A percentile compares a stretch with the other conserved stretches of the same genome.
Conservation (phyloP, 805 yeast genomes). For the Tetrapisispora fleetii region DNA sequence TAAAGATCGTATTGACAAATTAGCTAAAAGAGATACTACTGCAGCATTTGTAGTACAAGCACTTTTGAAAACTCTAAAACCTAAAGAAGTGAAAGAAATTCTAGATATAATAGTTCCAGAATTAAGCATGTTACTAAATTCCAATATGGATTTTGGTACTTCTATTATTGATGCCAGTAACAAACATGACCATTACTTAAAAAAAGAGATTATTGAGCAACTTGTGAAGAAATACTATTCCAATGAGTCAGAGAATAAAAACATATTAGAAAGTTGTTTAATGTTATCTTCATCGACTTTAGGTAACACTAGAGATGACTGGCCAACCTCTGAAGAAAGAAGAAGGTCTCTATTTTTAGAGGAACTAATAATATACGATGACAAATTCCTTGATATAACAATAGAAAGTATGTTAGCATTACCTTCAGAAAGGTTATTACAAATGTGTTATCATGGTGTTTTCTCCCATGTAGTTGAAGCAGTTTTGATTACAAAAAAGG, state of each 20-base stretch:
- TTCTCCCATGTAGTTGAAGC: conserved; percentile 82
- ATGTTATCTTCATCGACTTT: conserved; percentile 60
- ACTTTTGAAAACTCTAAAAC: conserved; percentile 52
- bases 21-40: conserved; percentile 73
- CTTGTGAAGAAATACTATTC: conserved; percentile 38
- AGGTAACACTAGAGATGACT: conserved; percentile 74
- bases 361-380: conserved; percentile 60
- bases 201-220: conserved; percentile 47
- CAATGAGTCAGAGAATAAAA: conserved; percentile 30
- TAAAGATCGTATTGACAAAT: conserved; percentile 59
- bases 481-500: conserved; percentile 41
- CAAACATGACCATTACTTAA: conserved; percentile 45
- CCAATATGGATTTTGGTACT: conserved; percentile 62
- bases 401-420: conserved; percentile 52
- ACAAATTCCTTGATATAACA: conserved; percentile 44
- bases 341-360: conserved; percentile 68
- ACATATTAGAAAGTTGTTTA: conserved; percentile 58
- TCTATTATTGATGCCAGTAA: conserved; percentile 58
- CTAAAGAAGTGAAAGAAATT: conserved; percentile 51
- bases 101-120: conserved; percentile 59
- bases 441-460: conserved; percentile 82
- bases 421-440: conserved; percentile 50
- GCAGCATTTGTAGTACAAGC: conserved; percentile 76
- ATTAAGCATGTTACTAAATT: conserved; percentile 48
- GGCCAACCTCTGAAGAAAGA: conserved; percentile 90